Base-by-base conservation (phyloP, 768 basidiomycete genomes). In the Podaxis mareebaensis region DNA sequence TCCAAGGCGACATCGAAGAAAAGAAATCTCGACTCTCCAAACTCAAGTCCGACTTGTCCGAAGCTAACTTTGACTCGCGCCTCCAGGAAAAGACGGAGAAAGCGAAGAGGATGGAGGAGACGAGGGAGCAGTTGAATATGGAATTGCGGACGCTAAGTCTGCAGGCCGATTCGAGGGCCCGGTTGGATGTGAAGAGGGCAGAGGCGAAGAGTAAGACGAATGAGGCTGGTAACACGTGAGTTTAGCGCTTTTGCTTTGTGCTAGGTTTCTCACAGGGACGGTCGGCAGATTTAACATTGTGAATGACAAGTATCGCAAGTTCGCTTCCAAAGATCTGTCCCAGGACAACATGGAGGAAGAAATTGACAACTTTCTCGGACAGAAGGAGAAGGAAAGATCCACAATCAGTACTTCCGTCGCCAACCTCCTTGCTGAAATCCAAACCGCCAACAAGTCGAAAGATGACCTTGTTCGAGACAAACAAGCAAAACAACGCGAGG, bases 151-250 rank as follows among this genome's bases (percentile, higher is more conserved):
- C 80, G 1, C 75, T 97, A 67, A 93, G 86, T 67, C 69, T 85
- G 51, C 95, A 98, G 71, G 89, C 92, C 0, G 91, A 95, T 59
- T 79, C 85, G 1, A 80, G 96, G 49, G 93, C 95, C 2, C 89
- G 85, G 68, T 73, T 98, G 58, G 86, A 90, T 44, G 70, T 96
- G 65, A 91, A 93, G 70, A 79, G 87, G 64, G 78, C 78, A 0
- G 92, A 95, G 66, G 72, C 88, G 49, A 85, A 81, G 71, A 81
- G 76, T 60, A 92, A 91, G 75, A 77, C 78, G 51, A 77, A 77
- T 15, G 92, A 95, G 44, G 79, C 95, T 13, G 78, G 84, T 65
- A 87, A 82, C 58, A 87, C 81, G 93, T 95, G 64, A 62, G 89
- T 78, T 30, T 54, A 22, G 48, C 17, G 49, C 48, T 1, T 38